A percentile compares a stretch with the other conserved stretches of the same genome.
Evolutionary conservation across 257 asterid species (phyloP).

Genomic region (Knoxia roxburghii): DNA sequence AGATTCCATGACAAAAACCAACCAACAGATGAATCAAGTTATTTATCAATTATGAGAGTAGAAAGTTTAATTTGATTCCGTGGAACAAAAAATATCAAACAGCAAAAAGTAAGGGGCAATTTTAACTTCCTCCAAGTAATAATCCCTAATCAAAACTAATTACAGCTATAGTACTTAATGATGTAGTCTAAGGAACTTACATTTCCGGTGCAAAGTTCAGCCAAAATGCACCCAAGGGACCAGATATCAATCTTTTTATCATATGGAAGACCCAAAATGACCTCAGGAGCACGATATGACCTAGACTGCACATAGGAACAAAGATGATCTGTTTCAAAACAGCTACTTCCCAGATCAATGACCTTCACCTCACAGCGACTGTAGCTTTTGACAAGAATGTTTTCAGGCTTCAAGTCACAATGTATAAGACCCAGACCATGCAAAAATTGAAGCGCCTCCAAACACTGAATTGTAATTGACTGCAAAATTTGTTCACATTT

Average conservation of each 20-base stretch:
- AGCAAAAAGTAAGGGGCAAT: no score
- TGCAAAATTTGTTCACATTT: conserved; percentile 33
- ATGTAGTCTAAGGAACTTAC: conserved; percentile 44
- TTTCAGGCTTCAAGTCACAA: conserved; percentile 97
- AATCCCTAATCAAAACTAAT: no score
- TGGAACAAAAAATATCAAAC: no score
- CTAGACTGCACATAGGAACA: conserved; percentile 98
- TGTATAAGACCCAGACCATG: conserved; percentile 97
- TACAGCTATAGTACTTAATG: conserved; percentile 1
- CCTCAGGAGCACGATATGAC: conserved; percentile 98
- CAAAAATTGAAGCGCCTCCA: conserved; percentile 93
- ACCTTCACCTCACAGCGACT: conserved; percentile 99
- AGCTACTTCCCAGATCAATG: conserved; percentile 95
- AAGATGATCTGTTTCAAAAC: conserved; percentile 94
- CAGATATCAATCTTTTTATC: conserved; percentile 90
- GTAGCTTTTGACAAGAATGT: conserved; percentile 96
- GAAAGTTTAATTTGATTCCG: no score
- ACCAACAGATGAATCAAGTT: no score
- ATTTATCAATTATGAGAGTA: no score
- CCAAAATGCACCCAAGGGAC: conserved; percentile 99
- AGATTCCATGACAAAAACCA: no score
- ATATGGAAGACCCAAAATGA: conserved; percentile 91
- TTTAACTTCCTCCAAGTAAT: no score
- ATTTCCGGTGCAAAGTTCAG: conserved; percentile 97
- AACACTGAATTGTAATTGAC: conserved; percentile 94